A percentile compares a stretch with the other conserved stretches of the same genome.
These are phyloP conservation scores for Pichia phayaonensis DNA, from an alignment of 805 yeast genomes.

Conservation along the genomic window DNA sequence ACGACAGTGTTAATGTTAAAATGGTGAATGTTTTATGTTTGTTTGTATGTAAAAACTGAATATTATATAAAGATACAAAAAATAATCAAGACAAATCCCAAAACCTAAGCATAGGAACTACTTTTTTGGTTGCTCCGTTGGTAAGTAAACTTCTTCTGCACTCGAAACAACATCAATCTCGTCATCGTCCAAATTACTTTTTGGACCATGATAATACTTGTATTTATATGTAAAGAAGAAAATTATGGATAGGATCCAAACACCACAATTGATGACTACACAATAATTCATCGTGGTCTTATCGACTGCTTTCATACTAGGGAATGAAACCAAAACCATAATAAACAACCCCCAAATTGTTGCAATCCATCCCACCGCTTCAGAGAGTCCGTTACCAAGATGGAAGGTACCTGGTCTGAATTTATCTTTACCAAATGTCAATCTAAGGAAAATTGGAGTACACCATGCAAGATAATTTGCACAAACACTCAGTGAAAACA, in stretches of 20 bases:
- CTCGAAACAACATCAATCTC: slow-evolving; percentile 4
- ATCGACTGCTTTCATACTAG: slow-evolving; percentile 32
- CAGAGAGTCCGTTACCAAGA: slow-evolving; percentile 43
- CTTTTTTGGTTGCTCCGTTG: background rate
- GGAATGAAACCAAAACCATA: slow-evolving; percentile 57
- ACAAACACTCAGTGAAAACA: slow-evolving; percentile 52
- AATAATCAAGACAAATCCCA: background rate
- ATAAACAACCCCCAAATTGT: slow-evolving; percentile 41
- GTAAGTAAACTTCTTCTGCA: slow-evolving; percentile 1
- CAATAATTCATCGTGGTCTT: slow-evolving; percentile 35
- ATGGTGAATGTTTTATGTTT: too few relatives aligned
- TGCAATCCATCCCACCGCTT: slow-evolving; percentile 37
- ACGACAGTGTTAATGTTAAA: too few relatives aligned
- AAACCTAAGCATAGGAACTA: too few relatives aligned
- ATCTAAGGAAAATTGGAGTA: slow-evolving; percentile 44
- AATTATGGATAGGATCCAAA: slow-evolving; percentile 18
- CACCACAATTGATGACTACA: slow-evolving; percentile 26
- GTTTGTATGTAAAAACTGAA: too few relatives aligned
- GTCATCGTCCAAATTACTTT: slow-evolving; percentile 15
- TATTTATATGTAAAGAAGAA: slow-evolving; percentile 19
- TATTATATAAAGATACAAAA: too few relatives aligned
- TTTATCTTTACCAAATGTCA: slow-evolving; percentile 39
- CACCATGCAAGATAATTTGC: slow-evolving; percentile 57
- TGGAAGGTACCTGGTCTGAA: slow-evolving; percentile 59
- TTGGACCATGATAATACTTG: slow-evolving; percentile 21